Conservation (phyloP, 2,329 filamentous ascomycete species). For the Mariannaea elegans region DNA sequence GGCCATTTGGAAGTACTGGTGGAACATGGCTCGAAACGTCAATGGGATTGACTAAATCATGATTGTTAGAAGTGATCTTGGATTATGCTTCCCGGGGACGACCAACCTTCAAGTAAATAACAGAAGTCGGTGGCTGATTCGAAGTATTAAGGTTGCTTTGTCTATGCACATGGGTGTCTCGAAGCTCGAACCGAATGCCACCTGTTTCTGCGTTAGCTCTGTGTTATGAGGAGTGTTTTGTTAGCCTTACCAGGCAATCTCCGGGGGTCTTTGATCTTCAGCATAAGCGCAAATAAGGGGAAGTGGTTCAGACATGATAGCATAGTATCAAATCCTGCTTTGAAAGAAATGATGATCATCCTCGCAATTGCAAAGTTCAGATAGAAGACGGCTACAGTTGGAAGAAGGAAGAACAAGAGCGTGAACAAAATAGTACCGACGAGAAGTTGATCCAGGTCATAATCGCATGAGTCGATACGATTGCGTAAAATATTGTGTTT, state of each 20-base stretch:
- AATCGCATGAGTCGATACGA: constrained; percentile 98
- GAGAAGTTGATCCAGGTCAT: constrained; percentile 95
- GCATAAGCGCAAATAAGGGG: constrained; percentile 95
- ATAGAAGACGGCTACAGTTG: constrained; percentile 96
- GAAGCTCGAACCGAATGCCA: constrained; percentile 89
- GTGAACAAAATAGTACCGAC: constrained; percentile 98
- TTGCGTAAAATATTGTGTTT: constrained; percentile 97
- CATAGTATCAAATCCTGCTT: constrained; percentile 89
- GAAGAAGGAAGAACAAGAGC: constrained; percentile 90
- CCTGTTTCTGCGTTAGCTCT: constrained; percentile 27
- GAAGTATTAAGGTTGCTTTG: constrained; percentile 48
- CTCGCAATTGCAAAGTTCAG: constrained; percentile 93
- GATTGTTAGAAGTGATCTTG: neutral
- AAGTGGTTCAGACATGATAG: constrained; percentile 97
- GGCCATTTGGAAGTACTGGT: constrained; percentile 96
- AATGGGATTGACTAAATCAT: constrained; percentile 79
- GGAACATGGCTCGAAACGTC: constrained; percentile 91
- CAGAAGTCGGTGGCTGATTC: constrained; percentile 71
- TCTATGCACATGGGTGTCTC: constrained; percentile 70
- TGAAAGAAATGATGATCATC: constrained; percentile 94
- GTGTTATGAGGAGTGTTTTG: neutral
- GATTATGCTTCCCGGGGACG: neutral
- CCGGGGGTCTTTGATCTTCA: constrained; percentile 90
- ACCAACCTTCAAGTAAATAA: constrained; percentile 84
- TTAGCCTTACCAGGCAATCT: constrained; percentile 77